phyloP scores from a whole-genome alignment of 2,329 filamentous ascomycete genomes.

The Claviceps sp. region DNA sequence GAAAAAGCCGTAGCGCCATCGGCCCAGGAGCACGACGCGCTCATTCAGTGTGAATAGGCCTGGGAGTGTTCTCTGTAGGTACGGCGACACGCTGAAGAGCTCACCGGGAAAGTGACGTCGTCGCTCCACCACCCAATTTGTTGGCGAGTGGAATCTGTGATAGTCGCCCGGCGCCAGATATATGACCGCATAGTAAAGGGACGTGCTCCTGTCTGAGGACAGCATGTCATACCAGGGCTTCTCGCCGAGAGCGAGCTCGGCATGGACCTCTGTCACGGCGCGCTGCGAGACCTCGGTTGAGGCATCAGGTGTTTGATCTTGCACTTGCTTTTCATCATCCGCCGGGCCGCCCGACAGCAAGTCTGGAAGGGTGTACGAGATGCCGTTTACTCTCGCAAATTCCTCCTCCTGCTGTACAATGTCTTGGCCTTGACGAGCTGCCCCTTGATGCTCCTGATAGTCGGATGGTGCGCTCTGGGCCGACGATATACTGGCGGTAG shows the following conservation, averaged over 20 bases:
- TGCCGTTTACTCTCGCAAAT: conserved; percentile 88
- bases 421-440: conserved; percentile 41
- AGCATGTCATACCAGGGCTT: conserved; percentile 59
- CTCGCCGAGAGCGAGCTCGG: conserved; percentile 64
- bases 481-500: conserved; percentile 35
- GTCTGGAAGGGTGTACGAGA: conserved; percentile 82
- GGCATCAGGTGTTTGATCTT: conserved; percentile 53
- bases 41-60: conserved; percentile 96
- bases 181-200: conserved; percentile 85
- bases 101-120: conserved; percentile 97
- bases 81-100: conserved; percentile 87
- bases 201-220: conserved; percentile 47
- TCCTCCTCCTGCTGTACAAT: conserved; percentile 73
- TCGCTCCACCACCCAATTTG: conserved; percentile 87
- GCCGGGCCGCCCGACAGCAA: conserved; percentile 73
- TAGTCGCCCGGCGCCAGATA: conserved; percentile 97
- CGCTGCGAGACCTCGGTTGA: conserved; percentile 48
- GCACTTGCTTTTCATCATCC: conserved; percentile 29
- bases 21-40: conserved; percentile 79
- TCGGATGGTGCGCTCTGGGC: conserved; percentile 10
- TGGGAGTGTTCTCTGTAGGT: conserved; percentile 81
- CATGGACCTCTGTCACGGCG: conserved; percentile 73
- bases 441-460: conserved; percentile 13
- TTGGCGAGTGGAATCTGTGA: conserved; percentile 92
- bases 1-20: conserved; percentile 97